Conservation (phyloP, 805 yeast genomes). For the Blastobotrys americana region DNA sequence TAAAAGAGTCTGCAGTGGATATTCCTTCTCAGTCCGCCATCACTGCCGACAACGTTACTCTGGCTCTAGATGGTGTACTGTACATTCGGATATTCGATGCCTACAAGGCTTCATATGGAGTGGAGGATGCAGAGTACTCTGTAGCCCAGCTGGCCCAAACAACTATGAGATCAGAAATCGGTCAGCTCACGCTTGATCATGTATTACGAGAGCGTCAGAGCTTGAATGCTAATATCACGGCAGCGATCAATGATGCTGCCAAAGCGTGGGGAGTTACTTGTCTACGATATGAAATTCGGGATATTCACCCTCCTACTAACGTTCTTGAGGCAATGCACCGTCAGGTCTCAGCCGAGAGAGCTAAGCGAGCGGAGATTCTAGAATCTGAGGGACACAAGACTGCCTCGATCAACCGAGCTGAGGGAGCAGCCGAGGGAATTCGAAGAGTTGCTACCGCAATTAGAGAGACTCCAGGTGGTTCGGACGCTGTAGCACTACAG, state of each 20-base stretch:
- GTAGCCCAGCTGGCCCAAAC: slow-evolving; percentile 82
- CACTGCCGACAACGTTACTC: slow-evolving; percentile 76
- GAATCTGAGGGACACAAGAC: slow-evolving; percentile 82
- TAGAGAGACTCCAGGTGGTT: slow-evolving; percentile 58
- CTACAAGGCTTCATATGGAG: slow-evolving; percentile 80
- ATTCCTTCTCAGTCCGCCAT: slow-evolving; percentile 80
- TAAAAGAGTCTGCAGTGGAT: slow-evolving; percentile 80
- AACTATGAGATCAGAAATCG: slow-evolving; percentile 85
- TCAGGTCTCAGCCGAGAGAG: slow-evolving; percentile 80
- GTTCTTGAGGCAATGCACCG: slow-evolving; percentile 88
- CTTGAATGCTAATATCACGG: slow-evolving; percentile 64
- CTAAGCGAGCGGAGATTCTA: slow-evolving; percentile 79
- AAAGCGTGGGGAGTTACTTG: slow-evolving; percentile 80
- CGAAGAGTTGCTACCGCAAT: slow-evolving; percentile 60
- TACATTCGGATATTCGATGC: slow-evolving; percentile 74
- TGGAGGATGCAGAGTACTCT: slow-evolving; percentile 82
- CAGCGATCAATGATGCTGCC: slow-evolving; percentile 79
- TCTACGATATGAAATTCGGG: slow-evolving; percentile 78
- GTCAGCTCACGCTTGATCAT: slow-evolving; percentile 70
- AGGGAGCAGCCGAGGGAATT: slow-evolving; percentile 73
- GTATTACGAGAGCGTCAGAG: slow-evolving; percentile 71
- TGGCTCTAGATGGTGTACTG: slow-evolving; percentile 78
- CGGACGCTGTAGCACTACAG: slow-evolving; percentile 68
- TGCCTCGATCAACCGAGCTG: slow-evolving; percentile 73
- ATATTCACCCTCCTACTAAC: slow-evolving; percentile 78